These are phyloP conservation scores for Fagus sylvatica DNA, from an alignment of 306 rosid genomes.

Conservation along the genomic window DNA sequence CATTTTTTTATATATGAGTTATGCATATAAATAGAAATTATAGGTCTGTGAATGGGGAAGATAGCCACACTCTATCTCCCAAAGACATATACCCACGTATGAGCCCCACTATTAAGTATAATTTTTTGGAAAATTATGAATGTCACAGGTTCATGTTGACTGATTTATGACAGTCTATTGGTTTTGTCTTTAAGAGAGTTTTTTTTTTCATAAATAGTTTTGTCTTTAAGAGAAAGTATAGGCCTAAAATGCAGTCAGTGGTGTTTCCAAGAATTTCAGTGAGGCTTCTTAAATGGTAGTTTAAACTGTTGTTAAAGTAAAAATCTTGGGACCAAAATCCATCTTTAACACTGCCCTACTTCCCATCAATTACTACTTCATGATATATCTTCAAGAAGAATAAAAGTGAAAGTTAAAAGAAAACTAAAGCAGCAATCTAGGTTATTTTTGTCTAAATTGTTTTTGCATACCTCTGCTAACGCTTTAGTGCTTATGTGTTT, in stretches of 20 bases:
- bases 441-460: not conserved
- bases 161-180: not conserved
- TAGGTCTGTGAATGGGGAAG: not conserved
- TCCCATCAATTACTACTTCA: not conserved
- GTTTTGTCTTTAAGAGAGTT: conserved; percentile 1
- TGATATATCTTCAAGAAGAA: not conserved
- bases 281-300: not conserved
- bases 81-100: not conserved
- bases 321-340: not conserved
- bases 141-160: not conserved
- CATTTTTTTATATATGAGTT: not conserved
- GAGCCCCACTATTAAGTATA: not conserved
- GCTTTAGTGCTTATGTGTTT: conserved; percentile 1
- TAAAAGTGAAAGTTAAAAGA: not conserved
- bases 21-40: not conserved
- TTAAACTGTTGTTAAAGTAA: not conserved
- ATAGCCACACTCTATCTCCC: not conserved
- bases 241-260: not conserved
- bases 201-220: not conserved
- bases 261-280: not conserved
- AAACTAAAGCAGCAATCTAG: not conserved
- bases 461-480: not conserved
- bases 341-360: not conserved
- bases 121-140: conserved; percentile 1
- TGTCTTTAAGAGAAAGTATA: conserved; percentile 2